Evolutionary conservation across 2,329 filamentous ascomycete genomes (phyloP).

Genomic region (Fusarium sp.): DNA sequence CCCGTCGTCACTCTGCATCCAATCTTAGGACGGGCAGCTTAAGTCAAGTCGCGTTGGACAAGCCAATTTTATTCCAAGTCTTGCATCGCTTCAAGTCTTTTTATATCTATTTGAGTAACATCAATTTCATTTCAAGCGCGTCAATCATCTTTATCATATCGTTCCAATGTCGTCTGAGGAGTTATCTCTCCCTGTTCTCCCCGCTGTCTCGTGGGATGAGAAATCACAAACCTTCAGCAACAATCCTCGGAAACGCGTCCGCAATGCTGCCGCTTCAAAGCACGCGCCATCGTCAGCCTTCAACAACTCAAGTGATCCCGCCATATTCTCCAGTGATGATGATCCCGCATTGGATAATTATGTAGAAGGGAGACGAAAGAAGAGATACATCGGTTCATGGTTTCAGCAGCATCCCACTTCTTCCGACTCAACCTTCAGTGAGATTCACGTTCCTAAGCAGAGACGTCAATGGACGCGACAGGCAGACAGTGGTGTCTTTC

Average conservation of each 20-base stretch:
- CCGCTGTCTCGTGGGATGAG: constrained; percentile 56
- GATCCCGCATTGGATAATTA: constrained; percentile 77
- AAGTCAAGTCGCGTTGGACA: constrained; percentile 29
- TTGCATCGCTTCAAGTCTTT: constrained; percentile 16
- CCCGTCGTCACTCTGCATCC: constrained; percentile 44
- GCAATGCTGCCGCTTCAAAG: constrained; percentile 47
- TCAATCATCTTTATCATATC: constrained; percentile 5
- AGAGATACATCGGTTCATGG: constrained; percentile 77
- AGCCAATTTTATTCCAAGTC: constrained; percentile 9
- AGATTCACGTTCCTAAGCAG: constrained; percentile 54
- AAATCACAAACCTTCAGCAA: constrained; percentile 57
- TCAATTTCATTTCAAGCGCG: not conserved
- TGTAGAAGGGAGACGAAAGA: constrained; percentile 66
- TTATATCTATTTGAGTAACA: constrained; percentile 23
- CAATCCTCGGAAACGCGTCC: constrained; percentile 57
- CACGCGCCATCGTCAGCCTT: constrained; percentile 54
- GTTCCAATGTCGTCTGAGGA: constrained; percentile 56
- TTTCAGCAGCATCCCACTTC: constrained; percentile 70
- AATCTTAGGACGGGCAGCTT: too few species aligned
- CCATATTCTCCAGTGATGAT: constrained; percentile 79
- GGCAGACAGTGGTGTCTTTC: constrained; percentile 77
- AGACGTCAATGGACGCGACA: constrained; percentile 70
- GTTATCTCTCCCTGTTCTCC: constrained; percentile 57
- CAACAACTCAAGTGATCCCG: constrained; percentile 78
- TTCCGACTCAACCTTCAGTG: constrained; percentile 62